A percentile compares a stretch with the other conserved stretches of the same genome.
phyloP scores from a whole-genome alignment of 2,329 filamentous ascomycete species.

The Beauveria medogensis region DNA sequence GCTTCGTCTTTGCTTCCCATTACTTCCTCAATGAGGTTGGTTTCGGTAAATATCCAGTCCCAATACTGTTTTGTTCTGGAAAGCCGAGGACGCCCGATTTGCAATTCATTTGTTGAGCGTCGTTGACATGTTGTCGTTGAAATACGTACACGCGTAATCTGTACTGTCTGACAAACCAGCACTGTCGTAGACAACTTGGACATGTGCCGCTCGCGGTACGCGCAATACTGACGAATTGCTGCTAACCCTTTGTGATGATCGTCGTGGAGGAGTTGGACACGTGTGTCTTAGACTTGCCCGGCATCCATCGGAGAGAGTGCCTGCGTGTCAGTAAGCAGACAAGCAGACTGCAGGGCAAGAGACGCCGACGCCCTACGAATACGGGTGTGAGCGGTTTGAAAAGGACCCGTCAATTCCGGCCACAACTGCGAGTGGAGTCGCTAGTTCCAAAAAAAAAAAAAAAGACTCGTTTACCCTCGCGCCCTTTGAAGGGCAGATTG shows the following conservation, averaged over 20 bases:
- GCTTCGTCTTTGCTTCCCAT: no score
- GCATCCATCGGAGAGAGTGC: not conserved
- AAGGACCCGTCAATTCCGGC: not conserved
- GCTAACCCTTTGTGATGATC: not conserved
- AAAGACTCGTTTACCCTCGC: constrained; percentile 1
- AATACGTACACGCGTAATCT: no score
- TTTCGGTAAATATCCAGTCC: no score
- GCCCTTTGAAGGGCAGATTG: not conserved
- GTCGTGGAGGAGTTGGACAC: not conserved
- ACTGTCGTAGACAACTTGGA: no score
- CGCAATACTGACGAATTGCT: constrained; percentile 1
- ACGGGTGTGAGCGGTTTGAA: not conserved
- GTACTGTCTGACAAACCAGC: no score
- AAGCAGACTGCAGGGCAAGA: not conserved
- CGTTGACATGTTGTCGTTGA: no score
- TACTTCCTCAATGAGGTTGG: no score
- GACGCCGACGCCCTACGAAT: not conserved
- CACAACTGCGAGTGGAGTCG: constrained; percentile 8
- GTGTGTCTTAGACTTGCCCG: not conserved
- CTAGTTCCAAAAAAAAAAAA: not conserved
- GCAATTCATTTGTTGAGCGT: no score
- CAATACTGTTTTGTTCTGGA: no score
- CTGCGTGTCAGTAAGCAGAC: not conserved
- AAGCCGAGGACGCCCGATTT: no score
- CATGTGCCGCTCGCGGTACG: not conserved